phyloP scores from a whole-genome alignment of 2,329 filamentous ascomycete genomes.

The Meredithiella fracta region DNA sequence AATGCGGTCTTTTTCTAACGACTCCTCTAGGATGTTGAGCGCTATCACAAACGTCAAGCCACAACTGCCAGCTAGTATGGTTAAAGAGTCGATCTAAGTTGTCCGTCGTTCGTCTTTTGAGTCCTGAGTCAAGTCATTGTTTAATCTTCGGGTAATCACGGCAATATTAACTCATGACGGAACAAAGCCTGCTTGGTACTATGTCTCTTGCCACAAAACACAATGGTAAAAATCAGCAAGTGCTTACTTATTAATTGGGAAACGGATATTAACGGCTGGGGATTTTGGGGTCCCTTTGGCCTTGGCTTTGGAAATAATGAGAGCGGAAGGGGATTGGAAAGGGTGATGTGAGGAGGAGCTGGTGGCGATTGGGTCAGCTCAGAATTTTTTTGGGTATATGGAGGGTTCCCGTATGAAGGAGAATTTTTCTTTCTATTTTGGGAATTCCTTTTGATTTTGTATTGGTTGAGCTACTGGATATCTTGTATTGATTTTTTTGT shows the following conservation, averaged over 20 bases:
- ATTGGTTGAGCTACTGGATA: background rate
- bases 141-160: too few relatives aligned
- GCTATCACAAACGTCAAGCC: constrained; percentile 12
- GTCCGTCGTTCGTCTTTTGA: background rate
- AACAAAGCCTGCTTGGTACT: too few relatives aligned
- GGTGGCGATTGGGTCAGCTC: background rate
- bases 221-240: background rate
- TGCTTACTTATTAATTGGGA: background rate
- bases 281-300: too few relatives aligned
- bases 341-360: background rate
- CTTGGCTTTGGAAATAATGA: background rate
- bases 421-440: background rate
- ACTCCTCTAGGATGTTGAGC: constrained; percentile 14
- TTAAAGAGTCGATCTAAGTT: background rate
- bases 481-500: background rate
- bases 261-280: too few relatives aligned
- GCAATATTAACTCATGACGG: too few relatives aligned
- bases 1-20: constrained; percentile 15
- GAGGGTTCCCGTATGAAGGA: too few relatives aligned
- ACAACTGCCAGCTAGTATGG: constrained; percentile 8
- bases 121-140: too few relatives aligned
- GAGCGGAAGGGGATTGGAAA: background rate
- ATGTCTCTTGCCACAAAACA: too few relatives aligned
- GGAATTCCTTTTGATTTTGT: background rate
- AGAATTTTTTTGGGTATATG: background rate